Evolutionary conservation across 2,329 filamentous ascomycete genomes (phyloP), one percentile per base, ranked within the genome.

Genomic region (Xylariaceae sp.): DNA sequence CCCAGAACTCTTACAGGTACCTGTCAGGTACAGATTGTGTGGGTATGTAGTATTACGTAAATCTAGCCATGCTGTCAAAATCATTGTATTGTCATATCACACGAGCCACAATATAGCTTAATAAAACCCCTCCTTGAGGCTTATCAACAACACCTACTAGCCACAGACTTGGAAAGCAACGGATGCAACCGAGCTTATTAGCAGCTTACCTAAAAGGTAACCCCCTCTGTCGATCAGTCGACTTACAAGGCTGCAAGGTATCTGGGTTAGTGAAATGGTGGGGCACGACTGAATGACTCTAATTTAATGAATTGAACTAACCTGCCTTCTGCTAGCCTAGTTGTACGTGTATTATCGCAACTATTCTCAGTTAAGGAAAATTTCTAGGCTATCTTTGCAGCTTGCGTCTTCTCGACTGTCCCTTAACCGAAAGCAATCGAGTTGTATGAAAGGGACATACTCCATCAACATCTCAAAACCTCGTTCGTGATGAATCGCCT

Each of bases 271-370:
- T 52, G 50, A 16, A 60, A 62, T 68, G 67, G 67, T 70, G 67
- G 67, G 67, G 67, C 59, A 70, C 66, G 64, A 67, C 47, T 40
- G 40, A 50, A 64, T 66, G 63, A 70, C 66, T 68, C 67, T 60
- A 58, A 61, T n/a, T n/a, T n/a, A n/a, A n/a, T n/a, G n/a, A n/a
- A n/a, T n/a, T n/a, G n/a, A n/a, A n/a, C n/a, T n/a, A n/a, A n/a
- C n/a, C n/a, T n/a, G n/a, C n/a, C n/a, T n/a, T n/a, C n/a, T n/a
- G n/a, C n/a, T n/a, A n/a, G n/a, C n/a, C n/a, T n/a, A n/a, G n/a
- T n/a, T n/a, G n/a, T n/a, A n/a, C n/a, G n/a, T n/a, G 50, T 44
- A 29, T 4, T 41, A 48, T 54, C 42, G 40, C 40, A 37, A 20
- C 44, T 58, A 52, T 37, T 37, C 32, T 37, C 32, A 19, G 47